These are phyloP conservation scores for Monosporascus sp. DNA, from an alignment of 2,329 filamentous ascomycete species.

Conservation along the genomic window DNA sequence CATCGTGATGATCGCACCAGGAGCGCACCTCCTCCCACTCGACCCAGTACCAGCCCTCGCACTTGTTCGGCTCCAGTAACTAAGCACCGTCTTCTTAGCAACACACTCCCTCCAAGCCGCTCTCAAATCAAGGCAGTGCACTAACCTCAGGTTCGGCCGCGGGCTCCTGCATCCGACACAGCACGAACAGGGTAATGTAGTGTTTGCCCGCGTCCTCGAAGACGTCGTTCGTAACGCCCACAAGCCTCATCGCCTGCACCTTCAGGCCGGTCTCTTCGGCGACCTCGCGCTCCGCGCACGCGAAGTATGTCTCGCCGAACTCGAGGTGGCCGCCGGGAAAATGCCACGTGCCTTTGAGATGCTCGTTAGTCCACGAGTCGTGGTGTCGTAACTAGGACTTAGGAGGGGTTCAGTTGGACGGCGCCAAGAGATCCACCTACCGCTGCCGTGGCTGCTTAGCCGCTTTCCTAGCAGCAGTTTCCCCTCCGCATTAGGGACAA, in stretches of 20 bases:
- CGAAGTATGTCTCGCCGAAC: slow-evolving; percentile 54
- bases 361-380: slow-evolving; percentile 8
- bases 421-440: slow-evolving; percentile 24
- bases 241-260: slow-evolving; percentile 45
- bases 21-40: slow-evolving; percentile 36
- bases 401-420: background rate
- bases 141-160: slow-evolving; percentile 48
- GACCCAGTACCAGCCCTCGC: slow-evolving; percentile 44
- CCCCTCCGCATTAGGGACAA: slow-evolving; percentile 38
- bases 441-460: slow-evolving; percentile 42
- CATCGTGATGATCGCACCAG: slow-evolving; percentile 24
- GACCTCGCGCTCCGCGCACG: slow-evolving; percentile 61
- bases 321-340: slow-evolving; percentile 75
- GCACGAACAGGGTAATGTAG: slow-evolving; percentile 69
- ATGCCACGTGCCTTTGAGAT: slow-evolving; percentile 49
- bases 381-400: background rate
- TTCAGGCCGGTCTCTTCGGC: slow-evolving; percentile 64
- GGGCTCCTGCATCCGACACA: slow-evolving; percentile 42
- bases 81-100: slow-evolving; percentile 11
- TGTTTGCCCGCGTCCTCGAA: slow-evolving; percentile 58
- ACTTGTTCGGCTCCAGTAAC: slow-evolving; percentile 46
- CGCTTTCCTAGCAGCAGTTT: slow-evolving; percentile 42
- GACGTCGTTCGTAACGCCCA: slow-evolving; percentile 62
- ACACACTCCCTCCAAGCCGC: slow-evolving; percentile 23
- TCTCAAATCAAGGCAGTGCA: slow-evolving; percentile 8